A percentile compares a stretch with the other conserved stretches of the same genome.
Conservation (phyloP, 768 basidiomycete species). For the Serendipita vermifera region DNA sequence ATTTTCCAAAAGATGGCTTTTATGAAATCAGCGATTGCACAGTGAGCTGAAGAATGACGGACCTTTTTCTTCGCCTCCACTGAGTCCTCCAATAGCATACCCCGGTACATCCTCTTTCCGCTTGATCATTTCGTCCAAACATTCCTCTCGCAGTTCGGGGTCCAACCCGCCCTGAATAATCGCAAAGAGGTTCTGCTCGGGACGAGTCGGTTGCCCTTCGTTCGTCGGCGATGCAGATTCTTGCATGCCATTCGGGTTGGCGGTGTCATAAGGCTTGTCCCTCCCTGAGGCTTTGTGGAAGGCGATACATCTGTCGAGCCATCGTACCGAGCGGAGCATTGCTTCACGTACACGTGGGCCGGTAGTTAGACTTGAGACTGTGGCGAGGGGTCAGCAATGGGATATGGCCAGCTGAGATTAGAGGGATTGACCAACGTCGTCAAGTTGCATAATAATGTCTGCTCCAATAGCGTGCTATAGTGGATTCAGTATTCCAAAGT, state of each 20-base stretch:
- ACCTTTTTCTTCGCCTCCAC: conserved; percentile 90
- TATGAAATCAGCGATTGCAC: background rate
- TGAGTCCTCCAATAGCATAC: conserved; percentile 76
- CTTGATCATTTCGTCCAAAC: conserved; percentile 69
- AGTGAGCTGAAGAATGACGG: too few species aligned
- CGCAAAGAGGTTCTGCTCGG: conserved; percentile 78
- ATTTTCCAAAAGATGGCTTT: conserved; percentile 78
- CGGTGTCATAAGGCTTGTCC: too few species aligned
- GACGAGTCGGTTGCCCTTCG: too few species aligned
- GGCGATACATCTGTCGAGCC: conserved; percentile 80
- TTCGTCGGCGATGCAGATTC: too few species aligned
- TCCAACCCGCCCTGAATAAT: conserved; percentile 86
- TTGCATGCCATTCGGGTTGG: too few species aligned
- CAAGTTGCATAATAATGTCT: conserved; percentile 91
- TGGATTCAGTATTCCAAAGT: conserved; percentile 17
- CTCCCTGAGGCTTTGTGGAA: conserved; percentile 59
- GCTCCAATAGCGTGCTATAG: conserved; percentile 85
- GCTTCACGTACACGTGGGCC: conserved; percentile 78
- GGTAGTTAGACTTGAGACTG: conserved; percentile 67
- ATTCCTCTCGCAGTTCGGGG: conserved; percentile 52
- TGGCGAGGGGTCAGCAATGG: conserved; percentile 15
- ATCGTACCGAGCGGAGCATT: conserved; percentile 76
- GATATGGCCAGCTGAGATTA: background rate
- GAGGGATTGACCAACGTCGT: conserved; percentile 62
- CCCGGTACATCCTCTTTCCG: conserved; percentile 69